phyloP scores from a whole-genome alignment of 1,139 yeast genomes.

The Magnusiomyces fungicola region DNA sequence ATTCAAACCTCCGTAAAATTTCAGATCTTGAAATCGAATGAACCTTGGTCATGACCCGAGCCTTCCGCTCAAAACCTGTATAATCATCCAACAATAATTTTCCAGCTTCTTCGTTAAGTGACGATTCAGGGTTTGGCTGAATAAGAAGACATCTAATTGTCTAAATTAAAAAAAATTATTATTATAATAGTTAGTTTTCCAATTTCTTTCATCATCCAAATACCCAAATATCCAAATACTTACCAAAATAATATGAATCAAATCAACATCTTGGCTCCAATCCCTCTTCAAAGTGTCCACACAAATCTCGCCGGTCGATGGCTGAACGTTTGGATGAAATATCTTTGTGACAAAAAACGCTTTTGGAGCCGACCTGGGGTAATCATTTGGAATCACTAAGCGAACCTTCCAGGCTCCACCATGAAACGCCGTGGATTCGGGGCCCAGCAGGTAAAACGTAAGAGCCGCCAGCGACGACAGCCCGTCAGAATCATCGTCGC shows the following conservation, averaged over 20 bases:
- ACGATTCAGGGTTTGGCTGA: slow-evolving; percentile 33
- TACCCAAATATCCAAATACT: slow-evolving; percentile 4
- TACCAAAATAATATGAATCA: slow-evolving; percentile 26
- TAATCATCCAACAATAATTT: slow-evolving; percentile 29
- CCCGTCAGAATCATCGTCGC: slow-evolving; percentile 5
- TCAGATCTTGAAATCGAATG: slow-evolving; percentile 21
- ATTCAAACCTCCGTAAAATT: background rate
- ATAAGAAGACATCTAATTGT: slow-evolving; percentile 31
- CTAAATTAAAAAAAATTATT: slow-evolving; percentile 11
- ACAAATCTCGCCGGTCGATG: slow-evolving; percentile 69
- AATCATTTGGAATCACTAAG: slow-evolving; percentile 43
- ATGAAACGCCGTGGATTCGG: slow-evolving; percentile 45
- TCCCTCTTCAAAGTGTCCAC: slow-evolving; percentile 60
- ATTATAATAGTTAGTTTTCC: too few species aligned
- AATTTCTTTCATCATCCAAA: background rate
- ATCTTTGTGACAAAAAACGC: slow-evolving; percentile 48
- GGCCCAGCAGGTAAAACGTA: slow-evolving; percentile 41
- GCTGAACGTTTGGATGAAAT: slow-evolving; percentile 68
- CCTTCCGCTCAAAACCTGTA: slow-evolving; percentile 25
- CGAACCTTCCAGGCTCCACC: slow-evolving; percentile 49
- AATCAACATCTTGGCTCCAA: slow-evolving; percentile 48
- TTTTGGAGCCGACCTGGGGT: slow-evolving; percentile 61
- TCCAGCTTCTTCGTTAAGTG: slow-evolving; percentile 33
- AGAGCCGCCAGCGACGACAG: slow-evolving; percentile 8
- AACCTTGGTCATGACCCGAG: slow-evolving; percentile 29